These are phyloP conservation scores for Daldinia bambusicola DNA, from an alignment of 495 filamentous ascomycete genomes.

Conservation along the genomic window DNA sequence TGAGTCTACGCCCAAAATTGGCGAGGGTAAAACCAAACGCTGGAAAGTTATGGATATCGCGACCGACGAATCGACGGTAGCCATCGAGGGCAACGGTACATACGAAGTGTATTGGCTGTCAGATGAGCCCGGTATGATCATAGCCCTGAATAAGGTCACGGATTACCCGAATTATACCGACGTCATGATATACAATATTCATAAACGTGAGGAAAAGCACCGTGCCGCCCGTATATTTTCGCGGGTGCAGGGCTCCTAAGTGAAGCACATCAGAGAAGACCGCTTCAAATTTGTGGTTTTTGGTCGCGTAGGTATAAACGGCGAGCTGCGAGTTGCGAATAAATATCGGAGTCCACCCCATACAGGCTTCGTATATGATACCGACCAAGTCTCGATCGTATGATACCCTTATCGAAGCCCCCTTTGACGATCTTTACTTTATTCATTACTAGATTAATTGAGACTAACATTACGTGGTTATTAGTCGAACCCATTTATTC, in stretches of 20 bases:
- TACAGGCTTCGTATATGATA: conserved; percentile 1
- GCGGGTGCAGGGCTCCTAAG: conserved; percentile 29
- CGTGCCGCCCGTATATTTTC: conserved; percentile 17
- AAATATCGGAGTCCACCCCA: background rate
- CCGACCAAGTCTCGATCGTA: conserved; percentile 34
- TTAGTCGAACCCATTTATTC: background rate
- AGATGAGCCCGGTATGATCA: conserved; percentile 27
- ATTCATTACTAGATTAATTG: background rate
- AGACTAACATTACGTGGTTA: conserved; percentile 5
- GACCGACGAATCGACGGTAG: conserved; percentile 20
- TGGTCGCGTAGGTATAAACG: conserved; percentile 30
- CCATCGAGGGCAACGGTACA: background rate
- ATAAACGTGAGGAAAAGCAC: background rate
- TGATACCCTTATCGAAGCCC: conserved; percentile 3
- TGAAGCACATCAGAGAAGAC: conserved; percentile 36
- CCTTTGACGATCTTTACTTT: background rate
- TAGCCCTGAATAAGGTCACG: conserved; percentile 19
- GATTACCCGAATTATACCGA: background rate
- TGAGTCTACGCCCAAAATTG: conserved; percentile 1
- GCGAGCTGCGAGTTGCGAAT: conserved; percentile 7
- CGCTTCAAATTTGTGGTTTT: conserved; percentile 39
- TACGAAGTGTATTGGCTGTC: conserved; percentile 34
- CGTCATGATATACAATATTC: background rate
- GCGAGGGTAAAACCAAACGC: background rate
- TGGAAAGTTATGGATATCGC: conserved; percentile 32